phyloP scores from a whole-genome alignment of 1,284 basidiomycete genomes.

The Austroboletus novae-zelandiae region DNA sequence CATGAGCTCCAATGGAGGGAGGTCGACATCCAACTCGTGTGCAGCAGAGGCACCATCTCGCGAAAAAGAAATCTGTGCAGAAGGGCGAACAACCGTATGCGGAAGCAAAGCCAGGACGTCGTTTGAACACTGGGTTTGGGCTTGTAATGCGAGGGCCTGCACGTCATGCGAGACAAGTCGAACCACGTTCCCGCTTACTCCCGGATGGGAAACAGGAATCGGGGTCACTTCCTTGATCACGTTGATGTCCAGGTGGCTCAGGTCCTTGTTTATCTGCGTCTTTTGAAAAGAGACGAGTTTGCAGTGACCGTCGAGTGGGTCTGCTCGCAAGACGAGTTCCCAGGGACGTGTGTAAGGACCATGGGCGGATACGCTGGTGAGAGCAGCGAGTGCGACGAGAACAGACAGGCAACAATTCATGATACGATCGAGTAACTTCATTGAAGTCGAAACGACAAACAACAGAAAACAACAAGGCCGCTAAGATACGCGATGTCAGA shows the following conservation, averaged over 20 bases:
- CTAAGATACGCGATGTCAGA: too few relatives aligned
- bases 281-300: constrained; percentile 17
- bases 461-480: constrained; percentile 1
- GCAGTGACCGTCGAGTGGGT: constrained; percentile 17
- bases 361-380: neutral
- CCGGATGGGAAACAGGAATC: constrained; percentile 12
- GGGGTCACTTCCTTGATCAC: constrained; percentile 10
- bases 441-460: constrained; percentile 3
- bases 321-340: constrained; percentile 22
- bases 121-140: constrained; percentile 26
- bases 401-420: neutral
- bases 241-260: constrained; percentile 8
- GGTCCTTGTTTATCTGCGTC: constrained; percentile 20
- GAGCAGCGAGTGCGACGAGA: neutral
- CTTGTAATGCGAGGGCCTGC: constrained; percentile 13
- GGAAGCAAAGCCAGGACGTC: constrained; percentile 14
- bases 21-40: constrained; percentile 1
- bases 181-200: constrained; percentile 9
- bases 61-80: constrained; percentile 14
- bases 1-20: constrained; percentile 53
- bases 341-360: constrained; percentile 7
- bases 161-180: constrained; percentile 23
- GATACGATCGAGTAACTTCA: neutral
- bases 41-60: neutral
- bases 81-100: neutral